A percentile compares a stretch with the other conserved stretches of the same genome.
Evolutionary conservation across 176 grass and related monocot species (phyloP).

Genomic region (Oryza meridionalis): DNA sequence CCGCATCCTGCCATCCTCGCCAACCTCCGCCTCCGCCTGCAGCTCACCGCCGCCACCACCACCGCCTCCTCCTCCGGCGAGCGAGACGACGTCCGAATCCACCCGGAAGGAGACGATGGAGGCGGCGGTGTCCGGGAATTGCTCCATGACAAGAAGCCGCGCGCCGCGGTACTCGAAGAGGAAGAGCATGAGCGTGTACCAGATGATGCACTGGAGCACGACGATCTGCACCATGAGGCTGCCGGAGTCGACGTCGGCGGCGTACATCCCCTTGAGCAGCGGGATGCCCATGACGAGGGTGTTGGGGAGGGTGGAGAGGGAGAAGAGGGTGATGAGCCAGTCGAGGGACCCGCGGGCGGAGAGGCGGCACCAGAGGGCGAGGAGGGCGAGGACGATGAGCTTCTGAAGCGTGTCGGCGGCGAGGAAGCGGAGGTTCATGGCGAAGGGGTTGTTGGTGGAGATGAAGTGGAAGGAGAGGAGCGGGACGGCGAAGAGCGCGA

Average conservation of each 20-base stretch:
- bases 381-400: conserved; percentile 50
- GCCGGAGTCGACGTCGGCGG: conserved; percentile 34
- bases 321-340: conserved; percentile 85
- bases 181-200: conserved; percentile 79
- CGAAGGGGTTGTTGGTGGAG: conserved; percentile 68
- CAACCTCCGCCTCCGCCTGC: conserved; percentile 61
- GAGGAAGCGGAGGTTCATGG: conserved; percentile 74
- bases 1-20: conserved; percentile 52
- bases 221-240: conserved; percentile 82
- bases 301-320: conserved; percentile 70
- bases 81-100: conserved; percentile 86
- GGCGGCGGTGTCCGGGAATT: conserved; percentile 76
- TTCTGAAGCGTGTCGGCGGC: conserved; percentile 81
- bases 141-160: conserved; percentile 57
- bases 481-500: conserved; percentile 76
- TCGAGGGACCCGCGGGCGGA: conserved; percentile 48
- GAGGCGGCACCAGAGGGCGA: conserved; percentile 52
- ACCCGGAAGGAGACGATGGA: conserved; percentile 85
- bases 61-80: conserved; percentile 46
- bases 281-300: conserved; percentile 87
- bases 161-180: conserved; percentile 83
- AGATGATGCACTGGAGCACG: conserved; percentile 61
- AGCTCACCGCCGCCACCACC: conserved; percentile 27
- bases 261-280: conserved; percentile 69
- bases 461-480: conserved; percentile 84